These are phyloP conservation scores for Suhomyces ambrosiae DNA, from an alignment of 1,139 yeast species.

Conservation along the genomic window DNA sequence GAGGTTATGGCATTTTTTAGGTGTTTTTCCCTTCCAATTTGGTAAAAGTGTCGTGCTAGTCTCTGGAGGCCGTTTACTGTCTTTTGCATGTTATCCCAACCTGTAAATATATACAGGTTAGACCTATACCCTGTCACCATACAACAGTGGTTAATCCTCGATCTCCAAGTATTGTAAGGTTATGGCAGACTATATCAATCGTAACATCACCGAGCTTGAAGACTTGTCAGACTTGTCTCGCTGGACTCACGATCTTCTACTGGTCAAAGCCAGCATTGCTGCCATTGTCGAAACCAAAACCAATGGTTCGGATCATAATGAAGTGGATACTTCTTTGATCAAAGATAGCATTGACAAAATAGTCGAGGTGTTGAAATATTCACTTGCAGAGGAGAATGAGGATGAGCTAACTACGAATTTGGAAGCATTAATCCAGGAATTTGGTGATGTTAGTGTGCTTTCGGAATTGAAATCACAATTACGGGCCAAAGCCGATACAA, in stretches of 20 bases:
- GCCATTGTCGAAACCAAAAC: constrained; percentile 14
- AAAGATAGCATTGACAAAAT: constrained; percentile 7
- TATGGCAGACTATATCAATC: constrained; percentile 31
- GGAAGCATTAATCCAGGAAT: constrained; percentile 13
- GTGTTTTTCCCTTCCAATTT: no score
- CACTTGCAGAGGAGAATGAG: constrained; percentile 7
- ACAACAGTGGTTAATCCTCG: no score
- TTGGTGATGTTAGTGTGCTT: constrained; percentile 19
- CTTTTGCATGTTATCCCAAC: no score
- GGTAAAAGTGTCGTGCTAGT: no score
- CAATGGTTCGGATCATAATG: constrained; percentile 1
- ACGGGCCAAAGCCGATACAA: background rate
- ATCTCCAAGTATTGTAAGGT: constrained; percentile 1
- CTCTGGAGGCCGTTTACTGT: no score
- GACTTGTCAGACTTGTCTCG: constrained; percentile 30
- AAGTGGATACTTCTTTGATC: constrained; percentile 1
- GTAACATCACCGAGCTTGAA: constrained; percentile 27
- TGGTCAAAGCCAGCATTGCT: constrained; percentile 17
- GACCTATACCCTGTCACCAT: no score
- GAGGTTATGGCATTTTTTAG: no score
- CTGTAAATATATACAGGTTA: no score
- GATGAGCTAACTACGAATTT: constrained; percentile 11
- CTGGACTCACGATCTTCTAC: constrained; percentile 24
- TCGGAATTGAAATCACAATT: constrained; percentile 16
- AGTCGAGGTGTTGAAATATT: constrained; percentile 6